A percentile compares a stretch with the other conserved stretches of the same genome.
Conservation (phyloP, 225 moss, liverwort and hornwort genomes). For the Physcomitrium patens region DNA sequence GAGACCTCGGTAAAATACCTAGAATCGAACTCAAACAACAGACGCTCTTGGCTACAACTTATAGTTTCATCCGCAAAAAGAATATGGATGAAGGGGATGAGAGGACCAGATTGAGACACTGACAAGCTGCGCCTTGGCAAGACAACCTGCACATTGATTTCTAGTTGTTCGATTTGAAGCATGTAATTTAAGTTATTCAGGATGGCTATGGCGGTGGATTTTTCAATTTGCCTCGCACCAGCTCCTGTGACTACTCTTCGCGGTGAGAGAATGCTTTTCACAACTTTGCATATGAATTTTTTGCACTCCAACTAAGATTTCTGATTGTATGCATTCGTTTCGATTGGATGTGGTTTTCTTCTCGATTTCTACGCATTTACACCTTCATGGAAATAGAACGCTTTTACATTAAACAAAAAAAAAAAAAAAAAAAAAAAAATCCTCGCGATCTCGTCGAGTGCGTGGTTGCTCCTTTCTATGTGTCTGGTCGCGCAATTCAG, state of each 20-base stretch:
- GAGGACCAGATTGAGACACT: too few species aligned
- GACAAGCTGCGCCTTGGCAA: too few species aligned
- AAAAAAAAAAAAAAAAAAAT: not conserved
- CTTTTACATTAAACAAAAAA: not conserved
- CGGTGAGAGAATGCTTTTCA: conserved; percentile 10
- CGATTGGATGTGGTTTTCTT: not conserved
- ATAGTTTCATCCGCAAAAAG: too few species aligned
- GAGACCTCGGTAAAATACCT: too few species aligned
- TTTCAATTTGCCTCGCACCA: not conserved
- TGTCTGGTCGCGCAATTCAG: not conserved
- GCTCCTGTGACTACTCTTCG: not conserved
- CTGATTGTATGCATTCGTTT: not conserved
- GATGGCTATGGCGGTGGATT: conserved; percentile 13
- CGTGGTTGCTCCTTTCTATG: not conserved
- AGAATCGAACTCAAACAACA: too few species aligned
- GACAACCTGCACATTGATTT: too few species aligned
- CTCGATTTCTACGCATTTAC: not conserved
- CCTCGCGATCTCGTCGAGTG: not conserved
- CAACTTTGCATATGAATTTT: not conserved
- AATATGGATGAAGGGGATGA: too few species aligned
- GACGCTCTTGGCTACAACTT: too few species aligned
- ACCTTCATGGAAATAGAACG: not conserved
- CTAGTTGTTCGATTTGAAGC: not conserved
- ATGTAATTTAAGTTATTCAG: conserved; percentile 14
- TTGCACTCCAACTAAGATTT: not conserved